Conservation (phyloP, 768 basidiomycete species). For the Suillus paluster region DNA sequence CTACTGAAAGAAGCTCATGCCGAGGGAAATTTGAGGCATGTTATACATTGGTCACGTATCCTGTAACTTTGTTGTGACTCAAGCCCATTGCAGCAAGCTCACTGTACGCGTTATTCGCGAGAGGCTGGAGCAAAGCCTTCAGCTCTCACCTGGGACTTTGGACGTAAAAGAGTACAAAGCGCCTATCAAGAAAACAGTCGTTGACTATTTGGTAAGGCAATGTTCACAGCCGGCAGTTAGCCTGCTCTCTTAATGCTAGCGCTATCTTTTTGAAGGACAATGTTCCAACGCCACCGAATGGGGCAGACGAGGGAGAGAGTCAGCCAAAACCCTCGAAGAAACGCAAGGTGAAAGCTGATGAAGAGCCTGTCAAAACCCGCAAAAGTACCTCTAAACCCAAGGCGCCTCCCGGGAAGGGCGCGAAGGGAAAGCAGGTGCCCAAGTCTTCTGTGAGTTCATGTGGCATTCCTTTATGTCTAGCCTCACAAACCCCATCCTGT, state of each 20-base stretch:
- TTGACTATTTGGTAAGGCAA: conserved; percentile 18
- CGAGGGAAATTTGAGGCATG: conserved; percentile 26
- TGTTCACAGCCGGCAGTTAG: not conserved
- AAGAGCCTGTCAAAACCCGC: not conserved
- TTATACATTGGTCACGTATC: not conserved
- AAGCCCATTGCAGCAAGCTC: conserved; percentile 24
- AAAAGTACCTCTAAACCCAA: not conserved
- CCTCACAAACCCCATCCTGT: not conserved
- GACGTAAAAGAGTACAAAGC: conserved; percentile 49
- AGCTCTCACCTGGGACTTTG: conserved; percentile 48
- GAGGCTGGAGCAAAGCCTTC: conserved; percentile 50
- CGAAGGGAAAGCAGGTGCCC: not conserved
- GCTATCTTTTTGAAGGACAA: not conserved
- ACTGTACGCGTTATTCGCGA: conserved; percentile 57
- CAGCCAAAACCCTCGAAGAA: conserved; percentile 13
- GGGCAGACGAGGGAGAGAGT: not conserved
- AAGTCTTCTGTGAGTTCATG: conserved; percentile 5
- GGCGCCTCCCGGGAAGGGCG: not conserved
- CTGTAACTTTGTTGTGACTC: not conserved
- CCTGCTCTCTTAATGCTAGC: not conserved
- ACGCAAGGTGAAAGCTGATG: conserved; percentile 6
- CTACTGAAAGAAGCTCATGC: conserved; percentile 27
- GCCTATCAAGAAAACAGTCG: conserved; percentile 43
- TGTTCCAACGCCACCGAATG: not conserved
- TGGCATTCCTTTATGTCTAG: not conserved